A percentile compares a stretch with the other conserved stretches of the same genome.
phyloP scores from a whole-genome alignment of 2,329 filamentous ascomycete genomes.

The Amesomyces nigricolor region DNA sequence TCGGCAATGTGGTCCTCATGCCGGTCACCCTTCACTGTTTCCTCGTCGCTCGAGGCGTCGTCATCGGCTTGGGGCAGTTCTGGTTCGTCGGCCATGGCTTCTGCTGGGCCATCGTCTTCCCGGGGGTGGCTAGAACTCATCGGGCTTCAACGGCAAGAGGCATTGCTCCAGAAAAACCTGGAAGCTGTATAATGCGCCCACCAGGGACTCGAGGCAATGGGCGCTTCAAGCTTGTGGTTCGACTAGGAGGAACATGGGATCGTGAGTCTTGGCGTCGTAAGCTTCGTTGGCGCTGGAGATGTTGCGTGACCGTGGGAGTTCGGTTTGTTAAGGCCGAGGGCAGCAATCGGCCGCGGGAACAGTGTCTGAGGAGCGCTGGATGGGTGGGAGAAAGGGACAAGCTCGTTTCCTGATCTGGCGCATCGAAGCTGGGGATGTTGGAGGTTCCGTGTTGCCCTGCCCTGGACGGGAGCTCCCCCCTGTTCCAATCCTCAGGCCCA shows the following conservation, averaged over 20 bases:
- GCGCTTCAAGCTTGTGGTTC: background rate
- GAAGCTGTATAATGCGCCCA: background rate
- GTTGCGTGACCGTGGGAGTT: background rate
- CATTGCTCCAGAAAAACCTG: constrained; percentile 24
- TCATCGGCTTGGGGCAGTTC: constrained; percentile 40
- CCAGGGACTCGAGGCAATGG: constrained; percentile 22
- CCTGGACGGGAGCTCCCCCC: too few species aligned
- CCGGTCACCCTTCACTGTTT: constrained; percentile 37
- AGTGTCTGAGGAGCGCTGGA: background rate
- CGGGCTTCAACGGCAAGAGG: constrained; percentile 38
- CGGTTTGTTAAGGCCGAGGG: too few species aligned
- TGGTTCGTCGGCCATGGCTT: constrained; percentile 46
- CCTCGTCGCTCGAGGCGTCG: constrained; percentile 38
- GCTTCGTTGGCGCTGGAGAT: background rate
- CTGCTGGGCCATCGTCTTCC: constrained; percentile 50
- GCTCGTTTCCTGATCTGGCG: background rate
- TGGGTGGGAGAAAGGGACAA: background rate
- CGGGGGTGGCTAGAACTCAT: constrained; percentile 66
- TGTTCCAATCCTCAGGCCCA: background rate
- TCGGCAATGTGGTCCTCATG: constrained; percentile 34
- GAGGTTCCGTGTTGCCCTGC: background rate
- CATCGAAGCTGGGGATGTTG: background rate
- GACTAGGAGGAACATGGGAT: background rate
- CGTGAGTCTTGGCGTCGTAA: background rate
- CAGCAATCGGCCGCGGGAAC: background rate